Conservation (phyloP, 441 rosid species). For the Jatropha podagrica region DNA sequence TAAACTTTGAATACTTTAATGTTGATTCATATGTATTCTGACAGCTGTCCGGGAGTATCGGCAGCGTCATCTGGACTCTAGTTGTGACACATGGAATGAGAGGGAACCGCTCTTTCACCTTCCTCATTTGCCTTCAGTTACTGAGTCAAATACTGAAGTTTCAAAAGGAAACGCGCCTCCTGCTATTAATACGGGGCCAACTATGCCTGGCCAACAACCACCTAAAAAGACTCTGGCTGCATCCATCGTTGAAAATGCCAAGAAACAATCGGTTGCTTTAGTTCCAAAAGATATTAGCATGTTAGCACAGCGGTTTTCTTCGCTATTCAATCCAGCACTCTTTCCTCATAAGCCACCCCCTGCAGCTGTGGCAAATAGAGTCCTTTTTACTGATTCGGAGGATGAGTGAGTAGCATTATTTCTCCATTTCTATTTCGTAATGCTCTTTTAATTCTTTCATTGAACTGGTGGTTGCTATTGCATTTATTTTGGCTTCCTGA, state of each 20-base stretch:
- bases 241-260: conserved; percentile 78
- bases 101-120: conserved; percentile 76
- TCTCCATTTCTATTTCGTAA: conserved; percentile 15
- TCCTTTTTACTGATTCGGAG: conserved; percentile 94
- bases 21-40: conserved; percentile 30
- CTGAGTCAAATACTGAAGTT: conserved; percentile 43
- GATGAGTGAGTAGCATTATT: conserved; percentile 76
- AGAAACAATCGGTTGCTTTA: conserved; percentile 82
- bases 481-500: background rate
- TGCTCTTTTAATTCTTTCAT: background rate
- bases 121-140: conserved; percentile 37
- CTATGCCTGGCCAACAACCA: conserved; percentile 50
- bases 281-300: conserved; percentile 88
- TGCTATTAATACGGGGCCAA: conserved; percentile 29
- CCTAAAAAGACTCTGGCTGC: conserved; percentile 85
- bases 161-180: conserved; percentile 33
- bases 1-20: conserved; percentile 3
- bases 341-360: conserved; percentile 96
- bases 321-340: conserved; percentile 64
- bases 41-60: conserved; percentile 70
- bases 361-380: conserved; percentile 67
- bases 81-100: conserved; percentile 51
- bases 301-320: conserved; percentile 65
- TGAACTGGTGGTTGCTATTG: background rate
- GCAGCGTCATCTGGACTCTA: conserved; percentile 54